Percentiles rank a stretch among this genome's conserved stretches.
These are phyloP conservation scores for Pythium sukuiense DNA, from an alignment of 352 stramenopile species.

Conservation along the genomic window DNA sequence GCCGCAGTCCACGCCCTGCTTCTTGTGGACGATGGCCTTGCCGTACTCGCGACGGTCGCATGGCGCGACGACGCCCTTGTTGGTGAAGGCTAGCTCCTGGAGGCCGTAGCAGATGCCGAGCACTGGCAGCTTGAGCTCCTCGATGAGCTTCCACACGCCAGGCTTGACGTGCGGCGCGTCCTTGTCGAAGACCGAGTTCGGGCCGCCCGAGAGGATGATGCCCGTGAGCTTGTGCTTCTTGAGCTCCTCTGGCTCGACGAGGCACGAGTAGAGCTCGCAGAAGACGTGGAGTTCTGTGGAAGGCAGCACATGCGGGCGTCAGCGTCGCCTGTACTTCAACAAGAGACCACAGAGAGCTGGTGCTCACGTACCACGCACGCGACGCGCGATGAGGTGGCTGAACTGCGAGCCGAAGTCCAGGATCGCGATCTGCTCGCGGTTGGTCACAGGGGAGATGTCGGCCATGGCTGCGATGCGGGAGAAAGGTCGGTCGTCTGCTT, in stretches of 20 bases:
- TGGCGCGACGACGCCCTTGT: slow-evolving; percentile 93
- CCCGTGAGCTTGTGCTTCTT: slow-evolving; percentile 93
- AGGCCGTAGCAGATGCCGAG: slow-evolving; percentile 98
- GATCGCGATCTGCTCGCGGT: slow-evolving; percentile 97
- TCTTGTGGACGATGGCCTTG: slow-evolving; percentile 91
- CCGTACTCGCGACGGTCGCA: slow-evolving; percentile 97
- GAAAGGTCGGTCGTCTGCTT: slow-evolving; percentile 2
- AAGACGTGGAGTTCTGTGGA: slow-evolving; percentile 95
- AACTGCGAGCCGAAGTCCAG: slow-evolving; percentile 99
- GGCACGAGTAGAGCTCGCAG: slow-evolving; percentile 99
- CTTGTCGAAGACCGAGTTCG: slow-evolving; percentile 96
- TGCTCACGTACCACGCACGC: slow-evolving; percentile 86
- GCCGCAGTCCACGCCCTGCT: slow-evolving; percentile 52
- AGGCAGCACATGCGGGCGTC: slow-evolving; percentile 3
- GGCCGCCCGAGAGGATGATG: slow-evolving; percentile 98
- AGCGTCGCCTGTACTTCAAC: slow-evolving; percentile 12
- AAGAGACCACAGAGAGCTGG: not conserved
- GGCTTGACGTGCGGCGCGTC: slow-evolving; percentile 92
- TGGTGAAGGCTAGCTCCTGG: slow-evolving; percentile 95
- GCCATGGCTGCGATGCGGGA: slow-evolving; percentile 42
- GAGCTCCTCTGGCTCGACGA: slow-evolving; percentile 93
- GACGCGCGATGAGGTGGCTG: slow-evolving; percentile 98
- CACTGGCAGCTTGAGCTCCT: slow-evolving; percentile 95
- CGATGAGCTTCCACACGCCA: slow-evolving; percentile 96
- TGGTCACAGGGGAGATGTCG: slow-evolving; percentile 74